A percentile compares a stretch with the other conserved stretches of the same genome.
Conservation (phyloP, 805 yeast species). For the Yamadazyma insecticola region DNA sequence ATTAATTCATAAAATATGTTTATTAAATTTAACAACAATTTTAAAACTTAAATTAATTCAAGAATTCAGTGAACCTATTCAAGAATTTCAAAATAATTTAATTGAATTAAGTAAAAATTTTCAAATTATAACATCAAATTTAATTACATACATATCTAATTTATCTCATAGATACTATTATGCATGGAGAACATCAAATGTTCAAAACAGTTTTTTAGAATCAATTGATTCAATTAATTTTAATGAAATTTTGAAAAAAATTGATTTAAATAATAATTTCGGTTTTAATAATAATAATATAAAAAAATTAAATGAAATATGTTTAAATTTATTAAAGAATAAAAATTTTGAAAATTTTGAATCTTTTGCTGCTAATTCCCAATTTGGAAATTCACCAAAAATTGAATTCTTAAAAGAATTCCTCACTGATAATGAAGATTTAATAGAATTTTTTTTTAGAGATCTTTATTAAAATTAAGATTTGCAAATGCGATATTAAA, state of each 20-base stretch:
- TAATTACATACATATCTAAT: conserved; percentile 11
- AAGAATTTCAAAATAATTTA: not conserved
- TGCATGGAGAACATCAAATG: conserved; percentile 46
- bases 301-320: no score
- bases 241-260: not conserved
- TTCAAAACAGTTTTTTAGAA: conserved; percentile 3
- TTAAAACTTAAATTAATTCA: no score
- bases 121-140: not conserved
- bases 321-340: no score
- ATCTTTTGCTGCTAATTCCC: no score
- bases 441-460: no score
- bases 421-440: no score
- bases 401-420: no score
- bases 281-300: not conserved
- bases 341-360: no score
- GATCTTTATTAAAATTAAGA: no score
- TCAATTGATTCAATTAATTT: conserved; percentile 2
- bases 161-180: conserved; percentile 56
- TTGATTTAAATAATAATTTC: not conserved
- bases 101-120: not conserved
- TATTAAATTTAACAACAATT: no score
- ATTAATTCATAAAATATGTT: not conserved
- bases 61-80: not conserved
- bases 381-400: no score
- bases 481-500: no score